phyloP scores from a whole-genome alignment of 1,139 yeast species.

The Candida glucosophila region DNA sequence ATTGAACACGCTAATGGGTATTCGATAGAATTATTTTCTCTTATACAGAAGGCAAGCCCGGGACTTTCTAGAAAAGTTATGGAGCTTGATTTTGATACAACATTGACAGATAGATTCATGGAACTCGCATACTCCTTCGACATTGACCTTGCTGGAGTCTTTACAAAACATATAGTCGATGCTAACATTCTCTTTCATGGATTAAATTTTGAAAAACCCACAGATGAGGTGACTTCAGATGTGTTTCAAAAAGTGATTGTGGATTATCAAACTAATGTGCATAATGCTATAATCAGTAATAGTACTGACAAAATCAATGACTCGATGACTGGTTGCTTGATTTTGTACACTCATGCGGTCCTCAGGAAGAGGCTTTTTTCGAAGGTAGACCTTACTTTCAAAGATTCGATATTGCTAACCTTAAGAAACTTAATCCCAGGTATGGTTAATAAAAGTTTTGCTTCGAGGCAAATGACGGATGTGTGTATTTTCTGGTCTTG shows the following conservation, averaged over 20 bases:
- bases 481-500: slow-evolving; percentile 31
- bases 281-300: slow-evolving; percentile 16
- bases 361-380: slow-evolving; percentile 10
- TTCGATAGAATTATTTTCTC: slow-evolving; percentile 16
- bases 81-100: no score
- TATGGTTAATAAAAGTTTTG: slow-evolving; percentile 21
- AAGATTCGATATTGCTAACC: slow-evolving; percentile 26
- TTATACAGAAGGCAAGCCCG: slow-evolving; percentile 11
- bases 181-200: slow-evolving; percentile 19
- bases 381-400: slow-evolving; percentile 14
- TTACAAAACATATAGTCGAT: slow-evolving; percentile 23
- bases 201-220: slow-evolving; percentile 13
- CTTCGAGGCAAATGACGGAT: slow-evolving; percentile 20
- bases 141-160: slow-evolving; percentile 38
- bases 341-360: slow-evolving; percentile 19
- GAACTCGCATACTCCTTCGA: slow-evolving; percentile 58
- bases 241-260: slow-evolving; percentile 25
- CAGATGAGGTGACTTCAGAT: slow-evolving; percentile 19
- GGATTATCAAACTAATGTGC: slow-evolving; percentile 26
- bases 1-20: slow-evolving; percentile 15
- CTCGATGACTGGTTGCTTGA: slow-evolving; percentile 22
- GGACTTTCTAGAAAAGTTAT: slow-evolving; percentile 6
- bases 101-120: slow-evolving; percentile 34
- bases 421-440: slow-evolving; percentile 29
- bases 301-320: slow-evolving; percentile 20